Evolutionary conservation across 2,329 filamentous ascomycete genomes (phyloP), one percentile per base, ranked within the genome.

Genomic region (Fusarium fracticaudum): DNA sequence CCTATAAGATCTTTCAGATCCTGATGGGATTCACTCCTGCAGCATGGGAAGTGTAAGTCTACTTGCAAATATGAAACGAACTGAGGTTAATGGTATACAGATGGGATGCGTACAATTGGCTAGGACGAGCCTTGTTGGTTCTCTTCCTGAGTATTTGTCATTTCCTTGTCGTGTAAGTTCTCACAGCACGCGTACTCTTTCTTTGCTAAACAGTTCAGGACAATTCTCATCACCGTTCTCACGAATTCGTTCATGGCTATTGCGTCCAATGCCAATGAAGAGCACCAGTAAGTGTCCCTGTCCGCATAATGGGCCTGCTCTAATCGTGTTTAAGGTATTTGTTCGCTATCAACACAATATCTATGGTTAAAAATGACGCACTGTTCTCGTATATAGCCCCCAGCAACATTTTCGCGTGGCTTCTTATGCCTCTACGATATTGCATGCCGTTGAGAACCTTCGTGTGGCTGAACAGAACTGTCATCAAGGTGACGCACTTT

Each of bases 351-450:
- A 98, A 98, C 80, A 97, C 96, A 9, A 97, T 98, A 57, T 97
- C 94, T 9, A 97, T 98, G 94, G 96, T 98, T 74, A 98, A 98
- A 82, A 98, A 96, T n/a, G 96, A 98, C 81, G 93, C 95, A 0
- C 86, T 98, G 0, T 98, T 98, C 85, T 97, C 94, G 8, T 98
- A 98, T 80, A 90, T 98, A 69, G 93, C 96, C 4, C 96, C 96
- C 0, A 92, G 93, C 20, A 98, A 98, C 80, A 93, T 98, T 37
- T 89, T 98, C 72, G 95, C 94, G 3, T 98, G 95, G 96, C 80
- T 96, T 1, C 86, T 98, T 35, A 95, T 95, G 78, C 96, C 96
- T 1, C 82, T 97, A 50, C 90, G 95, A 72, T 97, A 93, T 80
- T 85, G 91, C 77, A 91, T 98, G 85, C 91, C 95, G 0, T 91